A percentile compares a stretch with the other conserved stretches of the same genome.
Conservation (phyloP, 2,329 filamentous ascomycete species). For the Lachnellula suecica region DNA sequence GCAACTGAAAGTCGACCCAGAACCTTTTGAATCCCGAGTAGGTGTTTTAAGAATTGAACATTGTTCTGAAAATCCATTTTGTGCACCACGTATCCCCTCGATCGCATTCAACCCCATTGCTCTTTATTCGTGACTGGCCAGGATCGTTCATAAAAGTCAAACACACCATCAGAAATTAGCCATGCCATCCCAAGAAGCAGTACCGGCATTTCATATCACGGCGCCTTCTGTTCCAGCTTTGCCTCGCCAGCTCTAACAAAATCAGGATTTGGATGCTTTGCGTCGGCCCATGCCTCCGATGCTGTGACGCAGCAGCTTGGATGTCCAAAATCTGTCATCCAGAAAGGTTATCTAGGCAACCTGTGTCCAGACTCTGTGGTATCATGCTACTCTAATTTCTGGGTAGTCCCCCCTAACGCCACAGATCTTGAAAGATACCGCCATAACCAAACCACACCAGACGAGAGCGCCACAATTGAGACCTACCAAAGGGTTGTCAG, state of each 20-base stretch:
- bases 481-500: background rate
- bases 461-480: conserved; percentile 6
- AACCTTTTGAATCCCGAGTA: conserved; percentile 24
- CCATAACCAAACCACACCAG: background rate
- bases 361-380: conserved; percentile 5
- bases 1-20: conserved; percentile 29
- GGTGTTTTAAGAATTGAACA: no score
- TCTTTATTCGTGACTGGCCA: conserved; percentile 44
- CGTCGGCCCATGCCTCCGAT: conserved; percentile 35
- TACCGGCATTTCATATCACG: conserved; percentile 44
- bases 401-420: conserved; percentile 5
- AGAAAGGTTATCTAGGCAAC: conserved; percentile 25
- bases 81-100: conserved; percentile 28
- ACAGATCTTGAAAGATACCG: conserved; percentile 7
- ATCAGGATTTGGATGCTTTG: conserved; percentile 37
- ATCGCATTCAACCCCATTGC: conserved; percentile 37
- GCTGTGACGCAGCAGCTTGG: conserved; percentile 41
- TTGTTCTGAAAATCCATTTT: no score
- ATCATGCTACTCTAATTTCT: conserved; percentile 11
- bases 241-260: conserved; percentile 33
- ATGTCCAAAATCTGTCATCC: conserved; percentile 25
- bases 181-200: conserved; percentile 18
- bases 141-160: conserved; percentile 39
- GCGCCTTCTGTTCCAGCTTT: conserved; percentile 45
- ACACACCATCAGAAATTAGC: conserved; percentile 34